Evolutionary conservation across 1,139 yeast genomes (phyloP).

Genomic region (Diutina siamensis): DNA sequence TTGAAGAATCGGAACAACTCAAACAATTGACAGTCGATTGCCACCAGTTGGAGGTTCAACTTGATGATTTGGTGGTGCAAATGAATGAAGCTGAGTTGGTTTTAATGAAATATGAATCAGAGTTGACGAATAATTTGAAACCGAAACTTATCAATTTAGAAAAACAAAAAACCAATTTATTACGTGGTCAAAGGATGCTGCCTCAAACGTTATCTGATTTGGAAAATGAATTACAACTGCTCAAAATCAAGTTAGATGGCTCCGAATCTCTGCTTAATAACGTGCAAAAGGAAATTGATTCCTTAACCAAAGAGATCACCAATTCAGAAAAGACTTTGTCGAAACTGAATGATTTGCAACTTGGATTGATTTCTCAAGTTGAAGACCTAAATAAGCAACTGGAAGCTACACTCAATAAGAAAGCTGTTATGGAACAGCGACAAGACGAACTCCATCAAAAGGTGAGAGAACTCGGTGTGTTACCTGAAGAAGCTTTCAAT

Average conservation of each 20-base stretch:
- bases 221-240: background rate
- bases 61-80: constrained; percentile 29
- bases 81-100: constrained; percentile 11
- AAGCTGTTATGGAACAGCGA: constrained; percentile 47
- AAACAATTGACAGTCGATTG: constrained; percentile 26
- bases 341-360: constrained; percentile 1
- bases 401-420: constrained; percentile 41
- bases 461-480: constrained; percentile 73
- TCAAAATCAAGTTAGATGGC: background rate
- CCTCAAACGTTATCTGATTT: background rate
- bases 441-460: constrained; percentile 64
- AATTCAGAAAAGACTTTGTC: background rate
- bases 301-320: background rate
- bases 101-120: constrained; percentile 39
- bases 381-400: background rate
- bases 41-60: constrained; percentile 25
- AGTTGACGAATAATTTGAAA: constrained; percentile 32
- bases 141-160: constrained; percentile 46
- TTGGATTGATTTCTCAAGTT: background rate
- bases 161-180: constrained; percentile 9
- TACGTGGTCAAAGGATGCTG: background rate
- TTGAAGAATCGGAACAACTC: constrained; percentile 27
- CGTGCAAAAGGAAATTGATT: background rate
- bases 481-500: constrained; percentile 74
- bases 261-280: background rate